phyloP scores from a whole-genome alignment of 202 grass and related monocot species.

The Hordeum pubiflorum region DNA sequence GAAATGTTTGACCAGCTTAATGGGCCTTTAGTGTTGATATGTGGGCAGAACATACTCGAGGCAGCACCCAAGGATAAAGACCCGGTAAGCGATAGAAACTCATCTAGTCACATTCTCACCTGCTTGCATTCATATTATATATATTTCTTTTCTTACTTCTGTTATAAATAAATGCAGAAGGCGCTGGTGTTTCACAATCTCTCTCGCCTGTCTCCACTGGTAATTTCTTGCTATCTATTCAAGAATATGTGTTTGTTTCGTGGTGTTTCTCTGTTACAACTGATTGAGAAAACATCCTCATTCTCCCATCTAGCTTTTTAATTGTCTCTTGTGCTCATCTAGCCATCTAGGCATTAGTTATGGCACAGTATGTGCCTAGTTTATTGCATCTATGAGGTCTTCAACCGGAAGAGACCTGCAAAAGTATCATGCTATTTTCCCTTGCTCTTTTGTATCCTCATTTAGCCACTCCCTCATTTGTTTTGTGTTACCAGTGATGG shows the following conservation, averaged over 20 bases:
- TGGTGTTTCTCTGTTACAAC: neutral
- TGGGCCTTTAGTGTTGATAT: constrained; percentile 81
- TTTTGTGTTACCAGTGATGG: neutral
- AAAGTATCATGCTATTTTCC: neutral
- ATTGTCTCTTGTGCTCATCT: neutral
- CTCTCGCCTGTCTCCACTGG: constrained; percentile 26
- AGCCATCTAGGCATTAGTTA: constrained; percentile 2
- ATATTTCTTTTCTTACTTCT: constrained; percentile 20
- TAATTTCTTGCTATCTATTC: constrained; percentile 29
- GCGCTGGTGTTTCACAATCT: constrained; percentile 23
- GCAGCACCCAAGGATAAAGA: constrained; percentile 44
- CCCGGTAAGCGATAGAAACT: constrained; percentile 35
- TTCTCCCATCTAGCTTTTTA: neutral
- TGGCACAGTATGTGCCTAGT: neutral
- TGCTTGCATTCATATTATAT: constrained; percentile 16
- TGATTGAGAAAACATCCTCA: neutral
- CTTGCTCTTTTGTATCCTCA: neutral
- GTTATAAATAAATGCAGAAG: constrained; percentile 31
- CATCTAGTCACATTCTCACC: neutral
- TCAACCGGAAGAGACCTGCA: neutral
- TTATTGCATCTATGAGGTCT: neutral
- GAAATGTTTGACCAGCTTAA: constrained; percentile 72
- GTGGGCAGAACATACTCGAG: constrained; percentile 61
- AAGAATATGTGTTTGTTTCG: constrained; percentile 16
- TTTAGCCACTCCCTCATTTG: neutral